Conservation (phyloP, 2,329 filamentous ascomycete genomes). For the Aspergillus sp. region DNA sequence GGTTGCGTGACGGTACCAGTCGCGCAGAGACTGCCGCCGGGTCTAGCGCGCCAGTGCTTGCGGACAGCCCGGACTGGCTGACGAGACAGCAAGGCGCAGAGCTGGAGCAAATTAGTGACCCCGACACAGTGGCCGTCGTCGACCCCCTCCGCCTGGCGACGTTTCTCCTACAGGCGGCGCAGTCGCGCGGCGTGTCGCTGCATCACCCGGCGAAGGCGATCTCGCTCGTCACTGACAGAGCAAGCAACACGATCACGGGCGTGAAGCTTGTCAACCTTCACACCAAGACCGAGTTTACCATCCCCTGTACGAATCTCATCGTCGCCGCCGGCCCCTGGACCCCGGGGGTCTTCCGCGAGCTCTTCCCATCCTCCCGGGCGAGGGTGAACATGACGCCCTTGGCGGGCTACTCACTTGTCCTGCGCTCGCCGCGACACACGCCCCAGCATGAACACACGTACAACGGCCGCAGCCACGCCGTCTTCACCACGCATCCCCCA, state of each 20-base stretch:
- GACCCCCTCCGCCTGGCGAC: conserved; percentile 66
- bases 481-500: conserved; percentile 61
- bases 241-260: conserved; percentile 49
- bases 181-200: conserved; percentile 61
- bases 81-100: conserved; percentile 52
- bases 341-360: conserved; percentile 57
- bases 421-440: conserved; percentile 55
- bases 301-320: conserved; percentile 65
- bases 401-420: conserved; percentile 69
- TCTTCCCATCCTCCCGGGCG: conserved; percentile 59
- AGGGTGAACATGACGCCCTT: conserved; percentile 59
- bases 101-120: conserved; percentile 61
- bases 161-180: conserved; percentile 60
- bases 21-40: conserved; percentile 53
- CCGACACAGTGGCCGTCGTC: conserved; percentile 62
- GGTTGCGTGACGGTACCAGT: conserved; percentile 64
- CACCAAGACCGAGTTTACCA: conserved; percentile 19
- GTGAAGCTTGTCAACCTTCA: conserved; percentile 49
- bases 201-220: conserved; percentile 62
- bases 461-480: conserved; percentile 58
- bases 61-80: conserved; percentile 57
- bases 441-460: conserved; percentile 32
- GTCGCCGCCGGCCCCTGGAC: conserved; percentile 73
- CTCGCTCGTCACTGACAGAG: conserved; percentile 49
- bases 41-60: conserved; percentile 32